Evolutionary conservation across 345 rosid species (phyloP).

Genomic region (Eucalyptus caleyi): DNA sequence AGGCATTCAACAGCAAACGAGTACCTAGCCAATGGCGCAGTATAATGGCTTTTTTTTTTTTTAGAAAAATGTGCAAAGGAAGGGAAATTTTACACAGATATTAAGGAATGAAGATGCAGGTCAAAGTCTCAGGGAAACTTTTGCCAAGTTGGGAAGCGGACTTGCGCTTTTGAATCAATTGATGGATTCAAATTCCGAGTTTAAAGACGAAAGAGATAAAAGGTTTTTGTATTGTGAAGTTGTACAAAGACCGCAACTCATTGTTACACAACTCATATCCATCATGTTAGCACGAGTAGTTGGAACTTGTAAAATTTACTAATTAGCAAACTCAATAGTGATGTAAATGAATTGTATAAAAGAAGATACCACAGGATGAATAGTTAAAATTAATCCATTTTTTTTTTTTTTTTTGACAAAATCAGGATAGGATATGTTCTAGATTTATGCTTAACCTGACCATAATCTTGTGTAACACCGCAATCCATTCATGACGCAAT

Average conservation of each 20-base stretch:
- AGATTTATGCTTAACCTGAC: background rate
- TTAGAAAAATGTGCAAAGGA: background rate
- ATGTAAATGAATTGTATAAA: background rate
- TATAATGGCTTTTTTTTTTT: background rate
- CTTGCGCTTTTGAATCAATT: background rate
- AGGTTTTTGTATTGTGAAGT: background rate
- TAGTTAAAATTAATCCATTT: background rate
- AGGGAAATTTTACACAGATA: background rate
- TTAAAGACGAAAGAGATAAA: background rate
- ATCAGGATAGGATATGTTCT: background rate
- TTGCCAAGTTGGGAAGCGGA: background rate
- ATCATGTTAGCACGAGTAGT: background rate
- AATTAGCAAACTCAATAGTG: background rate
- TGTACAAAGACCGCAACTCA: background rate
- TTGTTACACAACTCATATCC: background rate
- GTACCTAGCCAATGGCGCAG: slow-evolving; percentile 6
- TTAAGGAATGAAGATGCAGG: background rate
- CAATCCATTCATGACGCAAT: background rate
- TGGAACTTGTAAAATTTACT: background rate
- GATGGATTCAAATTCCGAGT: background rate
- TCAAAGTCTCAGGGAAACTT: background rate
- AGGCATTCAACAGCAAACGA: slow-evolving; percentile 6
- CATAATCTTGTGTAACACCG: background rate
- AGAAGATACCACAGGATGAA: background rate
- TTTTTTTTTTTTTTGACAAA: background rate